Conservation (phyloP, 2,329 filamentous ascomycete species). For the Hysterium pulicare region DNA sequence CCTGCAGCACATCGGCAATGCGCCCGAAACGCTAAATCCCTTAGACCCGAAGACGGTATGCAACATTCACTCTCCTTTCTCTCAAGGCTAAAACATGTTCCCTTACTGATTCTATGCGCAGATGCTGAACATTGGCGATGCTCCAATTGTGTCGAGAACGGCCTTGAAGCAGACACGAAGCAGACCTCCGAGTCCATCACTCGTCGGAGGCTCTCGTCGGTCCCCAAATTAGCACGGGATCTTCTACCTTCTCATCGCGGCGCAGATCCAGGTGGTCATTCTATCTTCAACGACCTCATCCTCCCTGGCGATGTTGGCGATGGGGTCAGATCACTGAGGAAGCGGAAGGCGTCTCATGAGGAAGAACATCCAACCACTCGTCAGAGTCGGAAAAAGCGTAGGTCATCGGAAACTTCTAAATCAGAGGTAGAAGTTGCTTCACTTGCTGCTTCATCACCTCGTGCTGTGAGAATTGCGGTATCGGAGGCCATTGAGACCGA, state of each 20-base stretch:
- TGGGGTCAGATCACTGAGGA: slow-evolving; percentile 73
- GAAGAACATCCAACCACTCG: slow-evolving; percentile 54
- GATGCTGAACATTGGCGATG: slow-evolving; percentile 62
- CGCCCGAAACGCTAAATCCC: slow-evolving; percentile 66
- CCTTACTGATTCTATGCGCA: slow-evolving; percentile 31
- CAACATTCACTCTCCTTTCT: slow-evolving; percentile 16
- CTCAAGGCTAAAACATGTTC: slow-evolving; percentile 7
- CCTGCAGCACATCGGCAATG: slow-evolving; percentile 84
- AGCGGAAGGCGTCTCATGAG: slow-evolving; percentile 76
- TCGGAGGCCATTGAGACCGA: slow-evolving; percentile 31
- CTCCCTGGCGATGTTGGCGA: slow-evolving; percentile 71
- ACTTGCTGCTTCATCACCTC: slow-evolving; percentile 27
- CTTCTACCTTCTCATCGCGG: slow-evolving; percentile 67
- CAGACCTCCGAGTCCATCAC: slow-evolving; percentile 39
- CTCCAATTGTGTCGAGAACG: slow-evolving; percentile 53
- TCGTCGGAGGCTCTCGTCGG: slow-evolving; percentile 55
- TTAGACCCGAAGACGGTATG: slow-evolving; percentile 63
- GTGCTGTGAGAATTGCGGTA: slow-evolving; percentile 24
- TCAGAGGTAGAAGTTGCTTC: slow-evolving; percentile 26
- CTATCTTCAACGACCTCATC: slow-evolving; percentile 71
- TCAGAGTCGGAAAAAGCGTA: slow-evolving; percentile 41
- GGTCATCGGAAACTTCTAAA: slow-evolving; percentile 34
- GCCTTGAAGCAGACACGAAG: slow-evolving; percentile 44
- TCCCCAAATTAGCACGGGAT: slow-evolving; percentile 67
- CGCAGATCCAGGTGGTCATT: slow-evolving; percentile 61